Conservation (phyloP, 139 green algal species). For the Chlorella sorokiniana region DNA sequence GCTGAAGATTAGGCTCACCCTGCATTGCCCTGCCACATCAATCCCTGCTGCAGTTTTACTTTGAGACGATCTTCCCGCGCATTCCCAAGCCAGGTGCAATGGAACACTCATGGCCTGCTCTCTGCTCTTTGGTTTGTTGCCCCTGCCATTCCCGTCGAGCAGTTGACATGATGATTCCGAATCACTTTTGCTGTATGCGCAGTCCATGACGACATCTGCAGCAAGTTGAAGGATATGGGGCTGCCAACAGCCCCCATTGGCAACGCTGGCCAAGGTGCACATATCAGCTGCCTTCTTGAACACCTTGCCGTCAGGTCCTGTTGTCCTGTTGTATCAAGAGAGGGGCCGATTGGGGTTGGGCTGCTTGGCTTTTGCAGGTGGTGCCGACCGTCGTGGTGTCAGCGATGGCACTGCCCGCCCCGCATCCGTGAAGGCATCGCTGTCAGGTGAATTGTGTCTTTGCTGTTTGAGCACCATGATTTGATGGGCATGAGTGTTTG, state of each 20-base stretch:
- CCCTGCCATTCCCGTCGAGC: too few relatives aligned
- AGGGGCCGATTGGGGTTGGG: too few relatives aligned
- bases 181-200: not conserved
- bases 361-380: slow-evolving; percentile 51
- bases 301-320: not conserved
- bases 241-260: slow-evolving; percentile 78
- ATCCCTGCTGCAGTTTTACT: slow-evolving; percentile 87
- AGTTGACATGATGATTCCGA: not conserved
- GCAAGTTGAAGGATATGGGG: slow-evolving; percentile 62
- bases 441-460: slow-evolving; percentile 52
- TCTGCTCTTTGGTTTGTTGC: not conserved
- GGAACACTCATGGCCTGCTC: not conserved
- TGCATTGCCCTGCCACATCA: not conserved
- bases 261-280: slow-evolving; percentile 72
- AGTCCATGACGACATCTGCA: slow-evolving; percentile 75
- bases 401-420: slow-evolving; percentile 74
- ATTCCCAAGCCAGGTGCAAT: slow-evolving; percentile 81
- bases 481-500: not conserved
- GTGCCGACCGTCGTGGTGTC: slow-evolving; percentile 74
- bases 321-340: too few relatives aligned
- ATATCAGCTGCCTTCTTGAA: too few relatives aligned
- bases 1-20: too few relatives aligned
- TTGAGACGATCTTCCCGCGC: slow-evolving; percentile 96
- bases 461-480: not conserved
- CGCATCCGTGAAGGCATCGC: slow-evolving; percentile 89